phyloP scores from a whole-genome alignment of 2,329 filamentous ascomycete species.

The Paradendryphiella salina region DNA sequence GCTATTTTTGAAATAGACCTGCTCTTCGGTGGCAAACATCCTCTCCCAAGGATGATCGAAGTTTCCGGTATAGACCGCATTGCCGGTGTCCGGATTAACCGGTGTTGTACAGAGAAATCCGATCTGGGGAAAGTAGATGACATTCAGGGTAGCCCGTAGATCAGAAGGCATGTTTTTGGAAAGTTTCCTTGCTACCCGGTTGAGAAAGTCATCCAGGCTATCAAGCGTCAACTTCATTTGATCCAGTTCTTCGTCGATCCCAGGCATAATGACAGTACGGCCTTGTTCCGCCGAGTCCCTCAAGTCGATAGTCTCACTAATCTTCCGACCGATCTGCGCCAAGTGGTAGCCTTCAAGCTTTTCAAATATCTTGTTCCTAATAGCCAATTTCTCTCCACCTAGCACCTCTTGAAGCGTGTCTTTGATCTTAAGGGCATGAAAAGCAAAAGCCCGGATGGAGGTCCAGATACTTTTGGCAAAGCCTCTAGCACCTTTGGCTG shows the following conservation, averaged over 20 bases:
- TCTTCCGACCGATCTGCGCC: slow-evolving; percentile 67
- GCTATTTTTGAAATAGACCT: slow-evolving; percentile 83
- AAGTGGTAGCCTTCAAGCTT: slow-evolving; percentile 63
- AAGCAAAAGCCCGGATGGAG: slow-evolving; percentile 71
- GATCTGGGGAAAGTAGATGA: slow-evolving; percentile 88
- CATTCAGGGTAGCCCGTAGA: slow-evolving; percentile 63
- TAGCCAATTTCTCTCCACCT: slow-evolving; percentile 56
- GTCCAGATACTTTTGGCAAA: slow-evolving; percentile 73
- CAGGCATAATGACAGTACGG: slow-evolving; percentile 71
- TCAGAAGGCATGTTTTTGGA: slow-evolving; percentile 64
- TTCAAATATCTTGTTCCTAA: slow-evolving; percentile 62
- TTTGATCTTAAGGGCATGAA: slow-evolving; percentile 69
- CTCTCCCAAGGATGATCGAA: slow-evolving; percentile 70
- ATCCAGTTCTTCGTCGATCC: slow-evolving; percentile 76
- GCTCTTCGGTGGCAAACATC: slow-evolving; percentile 71
- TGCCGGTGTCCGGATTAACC: slow-evolving; percentile 61
- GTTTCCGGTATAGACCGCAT: slow-evolving; percentile 65
- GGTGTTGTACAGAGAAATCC: slow-evolving; percentile 83
- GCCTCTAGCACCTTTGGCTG: slow-evolving; percentile 54
- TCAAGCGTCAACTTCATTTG: slow-evolving; percentile 75
- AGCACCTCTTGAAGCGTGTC: slow-evolving; percentile 63
- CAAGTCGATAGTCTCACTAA: slow-evolving; percentile 76
- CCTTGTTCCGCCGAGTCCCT: slow-evolving; percentile 71
- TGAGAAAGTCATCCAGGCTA: slow-evolving; percentile 74
- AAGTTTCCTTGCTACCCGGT: slow-evolving; percentile 67